phyloP scores from a whole-genome alignment of 2,329 filamentous ascomycete genomes.

The Aureobasidium sp. region DNA sequence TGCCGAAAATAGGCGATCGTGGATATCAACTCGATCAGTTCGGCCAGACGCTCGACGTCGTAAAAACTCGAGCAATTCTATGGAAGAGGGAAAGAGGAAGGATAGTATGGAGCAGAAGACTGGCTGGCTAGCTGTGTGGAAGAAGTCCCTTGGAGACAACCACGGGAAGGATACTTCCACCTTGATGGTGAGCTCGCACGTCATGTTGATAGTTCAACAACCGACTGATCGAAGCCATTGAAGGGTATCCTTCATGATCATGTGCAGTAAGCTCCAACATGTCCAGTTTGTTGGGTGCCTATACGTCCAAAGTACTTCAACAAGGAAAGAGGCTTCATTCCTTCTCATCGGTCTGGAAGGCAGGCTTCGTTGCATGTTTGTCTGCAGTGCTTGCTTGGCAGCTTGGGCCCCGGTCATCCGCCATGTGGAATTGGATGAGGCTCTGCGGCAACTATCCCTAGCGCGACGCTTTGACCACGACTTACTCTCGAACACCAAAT shows the following conservation, averaged over 20 bases:
- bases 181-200: constrained; percentile 11
- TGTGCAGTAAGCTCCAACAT: background rate
- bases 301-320: background rate
- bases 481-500: background rate
- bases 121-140: background rate
- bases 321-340: background rate
- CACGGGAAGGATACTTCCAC: background rate
- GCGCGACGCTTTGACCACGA: background rate
- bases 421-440: background rate
- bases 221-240: background rate
- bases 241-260: background rate
- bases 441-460: background rate
- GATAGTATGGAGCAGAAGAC: background rate
- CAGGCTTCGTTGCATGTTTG: background rate
- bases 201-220: background rate
- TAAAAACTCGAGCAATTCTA: background rate
- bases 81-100: background rate
- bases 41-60: background rate
- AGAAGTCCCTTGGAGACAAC: background rate
- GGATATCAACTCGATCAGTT: constrained; percentile 4
- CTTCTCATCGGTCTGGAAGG: background rate
- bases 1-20: background rate
- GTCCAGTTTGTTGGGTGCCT: background rate
- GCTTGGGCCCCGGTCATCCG: background rate
- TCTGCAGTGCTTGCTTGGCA: background rate